Base-by-base conservation (phyloP, 1,284 basidiomycete genomes). In the Ceratobasidium papillatum region DNA sequence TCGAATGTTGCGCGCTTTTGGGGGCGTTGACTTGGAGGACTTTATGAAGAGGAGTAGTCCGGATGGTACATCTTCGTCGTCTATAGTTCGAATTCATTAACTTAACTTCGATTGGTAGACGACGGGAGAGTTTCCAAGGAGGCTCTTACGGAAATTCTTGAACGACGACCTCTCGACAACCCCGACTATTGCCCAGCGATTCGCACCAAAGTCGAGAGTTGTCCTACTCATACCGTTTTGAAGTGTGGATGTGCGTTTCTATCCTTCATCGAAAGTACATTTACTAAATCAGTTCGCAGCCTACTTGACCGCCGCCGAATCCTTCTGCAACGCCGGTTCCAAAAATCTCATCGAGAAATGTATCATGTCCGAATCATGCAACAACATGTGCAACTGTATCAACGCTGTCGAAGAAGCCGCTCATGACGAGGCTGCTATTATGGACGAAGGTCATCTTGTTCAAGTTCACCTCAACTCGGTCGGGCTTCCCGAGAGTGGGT, bases 331-430 rank as follows among this genome's bases (percentile, higher is more conserved):
- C 58, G 58, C 58, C 2, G 58, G 36, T 19, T 12, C 7, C n/a
- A n/a, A 25, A 9, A 61, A 61, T 41, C 30, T 61, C 19, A 27
- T 61, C 11, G 58, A 61, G 34, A 61, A n/a, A 41, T 61, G 58
- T 22, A 61, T 61, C 36, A 61, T 61, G 58, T 61, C 58, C 34
- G 58, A 61, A 19, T 41, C 36, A 2, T 61, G 58, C 41, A 19
- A n/a, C 19, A 61, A 61, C n/a, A 27, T 61, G 7, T 61, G 58
- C 58, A 27, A 36, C 17, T 41, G 58, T 32, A 61, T 61, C 22
- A 19, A n/a, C 4, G 58, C 58, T 3, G 58, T 43, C 17, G 58
- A 61, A 14, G 41, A 43, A 11, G 58, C 58, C 14, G 58, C 58
- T 22, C 36, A 61, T 25, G 58, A 34, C 30, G 34, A 41, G 12